Base-by-base conservation (phyloP, 805 yeast genomes). In the Starmerella potacharoeniae region DNA sequence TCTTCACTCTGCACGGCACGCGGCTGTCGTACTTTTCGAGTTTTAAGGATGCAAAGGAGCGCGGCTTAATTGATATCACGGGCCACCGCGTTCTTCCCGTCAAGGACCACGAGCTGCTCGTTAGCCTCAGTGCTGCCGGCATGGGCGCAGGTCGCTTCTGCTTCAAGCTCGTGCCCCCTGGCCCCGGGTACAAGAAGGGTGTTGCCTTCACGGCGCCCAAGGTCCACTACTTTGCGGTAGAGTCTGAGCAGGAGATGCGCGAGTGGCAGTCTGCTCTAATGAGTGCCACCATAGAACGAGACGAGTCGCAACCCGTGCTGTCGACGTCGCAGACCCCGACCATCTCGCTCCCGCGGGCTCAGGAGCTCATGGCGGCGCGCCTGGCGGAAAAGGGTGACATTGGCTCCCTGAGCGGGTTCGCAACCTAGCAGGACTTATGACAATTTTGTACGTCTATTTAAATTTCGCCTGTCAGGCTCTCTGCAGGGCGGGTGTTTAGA, bases 271-370 rank as follows among this genome's bases (percentile, higher is more conserved):
- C 89, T 52, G 95, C 96, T 0, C 74, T 93, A 58, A 86, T 90
- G 81, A 88, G 90, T 57, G 95, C 97, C 0, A 93, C 97, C 0
- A 95, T 93, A 63, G 99, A 93, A 66, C 76, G 95, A 54, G 98
- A 93, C 70, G 97, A 93, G 55, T 70, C 86, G 1, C 87, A 86
- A 13, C 97, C 98, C 0, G 93, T 88, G 1, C 83, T 90, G 9
- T 84, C 95, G 57, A 85, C 96, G 14, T 91, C 95, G 68, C 83
- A 85, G 11, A 88, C 97, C 0, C 97, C 98, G n/a, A 91, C 97
- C 0, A 89, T 93, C 8, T 82, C 95, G 10, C 73, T 93, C 59
- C 79, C 81, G 49, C 82, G 81, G 63, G 98, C 98, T 0, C 95
- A 88, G 69, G 95, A 83, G 64, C 69, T 93, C 68, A 74, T 88